phyloP scores from a whole-genome alignment of 441 rosid genomes.

The Sinapis alba region DNA sequence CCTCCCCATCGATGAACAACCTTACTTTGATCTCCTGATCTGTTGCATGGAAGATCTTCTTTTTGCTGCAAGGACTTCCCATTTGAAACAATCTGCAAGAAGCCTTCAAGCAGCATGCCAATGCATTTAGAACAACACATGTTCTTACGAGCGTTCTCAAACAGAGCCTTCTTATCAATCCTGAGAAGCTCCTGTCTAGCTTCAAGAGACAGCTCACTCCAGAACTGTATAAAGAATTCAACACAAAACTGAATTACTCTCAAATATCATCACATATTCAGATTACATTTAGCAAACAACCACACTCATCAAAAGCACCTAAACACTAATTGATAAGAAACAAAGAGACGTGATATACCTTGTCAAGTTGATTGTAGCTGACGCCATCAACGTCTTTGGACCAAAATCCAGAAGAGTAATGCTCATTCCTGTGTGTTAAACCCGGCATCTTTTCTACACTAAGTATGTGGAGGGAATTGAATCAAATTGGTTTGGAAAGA shows the following conservation, averaged over 20 bases:
- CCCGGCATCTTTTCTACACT: conserved; percentile 55
- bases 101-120: conserved; percentile 83
- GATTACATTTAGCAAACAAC: not conserved
- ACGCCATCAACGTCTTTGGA: conserved; percentile 69
- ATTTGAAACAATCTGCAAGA: conserved; percentile 63
- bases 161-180: conserved; percentile 80
- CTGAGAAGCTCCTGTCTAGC: conserved; percentile 70
- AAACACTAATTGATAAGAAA: not conserved
- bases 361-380: conserved; percentile 78
- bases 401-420: conserved; percentile 76
- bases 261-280: not conserved
- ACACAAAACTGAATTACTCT: not conserved
- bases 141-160: conserved; percentile 94
- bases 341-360: conserved; percentile 48
- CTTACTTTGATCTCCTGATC: not conserved
- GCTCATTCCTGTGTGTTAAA: conserved; percentile 69
- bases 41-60: not conserved
- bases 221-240: conserved; percentile 53
- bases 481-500: not conserved
- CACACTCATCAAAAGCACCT: conserved; percentile 2
- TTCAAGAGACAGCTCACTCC: conserved; percentile 71
- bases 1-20: conserved; percentile 91
- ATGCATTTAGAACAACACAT: conserved; percentile 95
- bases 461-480: not conserved
- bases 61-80: not conserved